Base-by-base conservation (phyloP, 1,284 basidiomycete genomes). In the Sphaerobolus stellatus region DNA sequence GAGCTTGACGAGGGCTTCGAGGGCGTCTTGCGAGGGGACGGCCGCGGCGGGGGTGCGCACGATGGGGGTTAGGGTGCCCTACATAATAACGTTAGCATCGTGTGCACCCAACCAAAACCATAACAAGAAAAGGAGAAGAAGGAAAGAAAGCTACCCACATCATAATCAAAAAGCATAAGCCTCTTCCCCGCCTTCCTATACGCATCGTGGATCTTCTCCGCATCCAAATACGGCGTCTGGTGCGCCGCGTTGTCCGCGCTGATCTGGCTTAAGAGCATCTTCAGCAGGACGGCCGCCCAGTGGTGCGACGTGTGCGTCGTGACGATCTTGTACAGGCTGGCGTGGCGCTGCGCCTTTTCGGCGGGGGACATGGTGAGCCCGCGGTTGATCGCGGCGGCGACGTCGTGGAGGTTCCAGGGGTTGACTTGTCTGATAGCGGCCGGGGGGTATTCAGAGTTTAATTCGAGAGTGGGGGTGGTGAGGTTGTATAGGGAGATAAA, bases 31-130 rank as follows among this genome's bases (percentile, higher is more conserved):
- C 0, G 92, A 89, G 0, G 96, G 96, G 7, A 90, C 74, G 1
- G 97, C 96, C 74, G 89, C 88, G 44, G 87, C 86, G 0, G 97
- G 96, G 13, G 86, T 84, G 75, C 94, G 97, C 68, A 99, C 96
- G 67, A 99, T 98, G 1, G 96, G 96, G 0, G 96, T 90, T 56
- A 99, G 82, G 1, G 97, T 99, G 8, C 96, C 96, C 87, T 93
- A 61, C 31, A 56, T 22, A 24, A 27, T 22, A 38, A 48, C n/a
- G 20, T 38, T 7, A 14, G 14, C n/a, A n/a, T n/a, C n/a, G n/a
- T n/a, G n/a, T n/a, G n/a, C n/a, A n/a, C n/a, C n/a, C n/a, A n/a
- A n/a, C n/a, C n/a, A n/a, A n/a, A n/a, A n/a, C n/a, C n/a, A n/a
- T n/a, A n/a, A n/a, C n/a, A n/a, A n/a, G n/a, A n/a, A n/a, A n/a